A percentile compares a stretch with the other conserved stretches of the same genome.
Conservation (phyloP, 805 yeast species). For the Jamesozyma jinghongensis region DNA sequence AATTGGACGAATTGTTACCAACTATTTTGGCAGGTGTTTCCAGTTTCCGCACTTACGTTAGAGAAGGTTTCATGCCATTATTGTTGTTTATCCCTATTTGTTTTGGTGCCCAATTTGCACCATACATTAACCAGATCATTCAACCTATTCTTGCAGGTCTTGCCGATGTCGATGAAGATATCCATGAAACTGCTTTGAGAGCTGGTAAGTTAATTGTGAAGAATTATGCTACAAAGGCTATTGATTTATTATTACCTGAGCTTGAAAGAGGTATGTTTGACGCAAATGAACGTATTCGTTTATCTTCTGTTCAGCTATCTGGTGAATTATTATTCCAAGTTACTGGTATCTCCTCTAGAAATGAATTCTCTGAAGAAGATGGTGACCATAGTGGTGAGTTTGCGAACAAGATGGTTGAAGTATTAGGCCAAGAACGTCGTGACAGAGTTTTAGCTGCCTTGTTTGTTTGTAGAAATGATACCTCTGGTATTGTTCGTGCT, state of each 20-base stretch:
- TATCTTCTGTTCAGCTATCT: slow-evolving; percentile 88
- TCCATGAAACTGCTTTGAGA: slow-evolving; percentile 81
- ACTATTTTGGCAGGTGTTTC: slow-evolving; percentile 62
- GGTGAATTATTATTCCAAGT: slow-evolving; percentile 93
- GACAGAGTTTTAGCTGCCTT: slow-evolving; percentile 78
- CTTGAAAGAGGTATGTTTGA: slow-evolving; percentile 84
- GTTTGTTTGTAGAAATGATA: slow-evolving; percentile 90
- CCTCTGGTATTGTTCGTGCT: slow-evolving; percentile 74
- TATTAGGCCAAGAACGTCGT: slow-evolving; percentile 81
- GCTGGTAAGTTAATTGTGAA: slow-evolving; percentile 88
- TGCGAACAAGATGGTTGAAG: slow-evolving; percentile 57
- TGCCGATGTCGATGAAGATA: slow-evolving; percentile 80
- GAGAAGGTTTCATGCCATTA: slow-evolving; percentile 90
- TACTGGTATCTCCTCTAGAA: slow-evolving; percentile 78
- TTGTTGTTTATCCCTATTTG: slow-evolving; percentile 86
- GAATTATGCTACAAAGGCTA: slow-evolving; percentile 86
- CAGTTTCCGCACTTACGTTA: slow-evolving; percentile 55
- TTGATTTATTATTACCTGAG: slow-evolving; percentile 88
- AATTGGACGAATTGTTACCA: slow-evolving; percentile 85
- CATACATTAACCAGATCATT: slow-evolving; percentile 74
- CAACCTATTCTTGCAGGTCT: slow-evolving; percentile 89
- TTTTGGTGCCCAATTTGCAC: slow-evolving; percentile 85
- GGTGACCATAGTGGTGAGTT: slow-evolving; percentile 42
- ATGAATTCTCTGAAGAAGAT: slow-evolving; percentile 46
- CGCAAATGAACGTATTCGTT: slow-evolving; percentile 72